Conservation (phyloP, 2,329 filamentous ascomycete genomes). For the Dothistroma pini region DNA sequence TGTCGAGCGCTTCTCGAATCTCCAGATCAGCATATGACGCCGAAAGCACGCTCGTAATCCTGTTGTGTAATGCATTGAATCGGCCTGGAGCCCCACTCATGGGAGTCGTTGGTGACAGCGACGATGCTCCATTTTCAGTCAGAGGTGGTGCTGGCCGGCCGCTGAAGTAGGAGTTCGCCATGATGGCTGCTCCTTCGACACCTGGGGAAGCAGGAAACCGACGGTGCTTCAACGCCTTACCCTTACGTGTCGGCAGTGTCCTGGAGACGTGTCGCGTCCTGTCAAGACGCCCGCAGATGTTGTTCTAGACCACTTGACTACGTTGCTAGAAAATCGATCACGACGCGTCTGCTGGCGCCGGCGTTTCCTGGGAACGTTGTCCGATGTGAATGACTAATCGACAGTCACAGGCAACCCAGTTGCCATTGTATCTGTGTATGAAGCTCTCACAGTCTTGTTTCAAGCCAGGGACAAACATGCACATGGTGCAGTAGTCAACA, state of each 20-base stretch:
- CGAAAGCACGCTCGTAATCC: slow-evolving; percentile 81
- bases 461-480: no score
- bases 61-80: slow-evolving; percentile 69
- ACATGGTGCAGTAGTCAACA: background rate
- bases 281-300: background rate
- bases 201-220: background rate
- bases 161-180: slow-evolving; percentile 27
- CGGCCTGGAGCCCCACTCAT: slow-evolving; percentile 31
- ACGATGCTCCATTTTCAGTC: slow-evolving; percentile 5
- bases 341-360: no score
- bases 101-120: slow-evolving; percentile 20
- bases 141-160: slow-evolving; percentile 22
- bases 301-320: background rate
- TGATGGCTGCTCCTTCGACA: slow-evolving; percentile 2
- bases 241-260: background rate
- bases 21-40: slow-evolving; percentile 90
- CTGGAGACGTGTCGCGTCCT: background rate
- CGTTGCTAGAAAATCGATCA: background rate
- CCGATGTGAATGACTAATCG: no score
- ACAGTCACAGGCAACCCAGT: no score
- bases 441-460: no score
- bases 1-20: slow-evolving; percentile 76
- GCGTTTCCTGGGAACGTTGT: no score
- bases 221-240: background rate
- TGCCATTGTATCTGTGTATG: no score